Evolutionary conservation across 805 yeast genomes (phyloP), one percentile per base, ranked within the genome.

Genomic region (Metschnikowia santaceciliae): DNA sequence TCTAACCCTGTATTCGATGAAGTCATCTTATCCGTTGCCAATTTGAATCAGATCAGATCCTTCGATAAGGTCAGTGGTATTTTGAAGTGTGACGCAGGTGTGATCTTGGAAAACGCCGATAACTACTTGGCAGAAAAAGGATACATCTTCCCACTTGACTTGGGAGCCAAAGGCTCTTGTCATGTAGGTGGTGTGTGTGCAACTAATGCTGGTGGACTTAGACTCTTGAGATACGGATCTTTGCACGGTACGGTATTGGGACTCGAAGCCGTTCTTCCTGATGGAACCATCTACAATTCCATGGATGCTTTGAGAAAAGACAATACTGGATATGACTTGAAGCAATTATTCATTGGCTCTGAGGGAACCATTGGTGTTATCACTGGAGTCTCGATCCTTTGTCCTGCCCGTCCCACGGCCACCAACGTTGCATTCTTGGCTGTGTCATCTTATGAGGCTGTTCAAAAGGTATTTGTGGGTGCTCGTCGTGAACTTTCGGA

Each of bases 151-250:
- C 98, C 98, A 26, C 75, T 91, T 47, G 98, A 91, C 66, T 73
- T 91, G 54, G 98, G 98, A 51, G 97, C 98, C 36, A 91, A 91
- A 71, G 98, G 98, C 13, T 89, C 97, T 1, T 92, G 97, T 66
- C 96, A 89, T 60, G 84, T 92, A 54, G 97, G 97, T 59, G 98
- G 97, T 57, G 88, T 84, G 48, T 92, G 90, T 41, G 96, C 97
- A 17, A 90, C 97, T 17, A 92, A 92, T 66, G 98, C 98, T 4
- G 98, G 98, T 63, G 98, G 98, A 1, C 77, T 91, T 60, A 76
- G 98, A 63, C 75, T 91, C 46, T 71, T 91, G 54, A 79, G 96
- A 59, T 91, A 90, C 65, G 97, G 97, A 2, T 88, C 96, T 5
- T 78, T 91, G 57, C 98, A 92, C 64, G 98, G 98, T 3, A 74